Base-by-base conservation (phyloP, 768 basidiomycete species). In the Xerocomellus amylosporus region DNA sequence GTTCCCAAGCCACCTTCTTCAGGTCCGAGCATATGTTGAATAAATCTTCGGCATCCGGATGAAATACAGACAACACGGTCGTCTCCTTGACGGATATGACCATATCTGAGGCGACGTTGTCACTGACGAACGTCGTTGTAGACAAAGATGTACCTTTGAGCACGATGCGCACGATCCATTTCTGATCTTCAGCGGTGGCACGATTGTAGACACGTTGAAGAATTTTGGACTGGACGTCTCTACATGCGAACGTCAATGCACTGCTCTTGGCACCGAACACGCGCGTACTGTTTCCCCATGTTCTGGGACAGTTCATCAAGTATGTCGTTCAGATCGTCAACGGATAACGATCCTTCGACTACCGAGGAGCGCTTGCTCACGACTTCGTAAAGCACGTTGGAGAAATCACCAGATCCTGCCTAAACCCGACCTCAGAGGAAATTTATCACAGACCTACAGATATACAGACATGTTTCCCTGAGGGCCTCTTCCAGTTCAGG, bases 11-110 rank as follows among this genome's bases (percentile, higher is more conserved):
- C 4, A 99, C 91, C 54, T 90, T 90, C 75, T 95, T 95, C 43
- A 98, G 76, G 70, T 98, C 95, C 0, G 95, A 98, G 67, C 93
- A 98, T 1, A 93, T 94, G 67, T 98, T 98, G 75, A 91, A 99
- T 8, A 97, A 73, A 66, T 93, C 90, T 57, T 91, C 87, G 0
- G 96, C 95, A 62, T 98, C 94, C 0, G 92, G 90, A 71, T 99
- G 97, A 64, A 98, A 93, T 8, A 93, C 87, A 0, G 85, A 74
- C 58, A 99, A 86, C 1, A 98, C 88, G 0, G 94, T 94, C 12
- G 88, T 94, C 70, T 98, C 97, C 71, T 96, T 91, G 46, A 97
- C 88, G 1, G 88, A 90, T 54, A 98, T 95, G 43, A 83, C 79
- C 79, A 98, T 86, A 63, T 98, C 96, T 97, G 43, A 30, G 30